A percentile compares a stretch with the other conserved stretches of the same genome.
phyloP scores from a whole-genome alignment of 129 eudicot species.

The Tagetes patula region DNA sequence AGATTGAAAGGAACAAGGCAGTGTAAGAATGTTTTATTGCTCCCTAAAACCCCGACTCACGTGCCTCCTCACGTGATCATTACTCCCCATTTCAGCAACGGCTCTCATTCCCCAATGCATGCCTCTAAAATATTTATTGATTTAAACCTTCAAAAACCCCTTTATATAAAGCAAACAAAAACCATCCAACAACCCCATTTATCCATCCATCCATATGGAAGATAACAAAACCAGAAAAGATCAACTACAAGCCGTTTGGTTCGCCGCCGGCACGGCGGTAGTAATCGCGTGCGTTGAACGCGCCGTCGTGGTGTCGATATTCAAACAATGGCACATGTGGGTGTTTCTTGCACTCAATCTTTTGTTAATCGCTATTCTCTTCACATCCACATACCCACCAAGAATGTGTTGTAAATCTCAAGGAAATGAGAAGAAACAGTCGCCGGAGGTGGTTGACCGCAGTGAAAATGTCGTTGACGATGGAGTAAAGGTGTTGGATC shows the following conservation, averaged over 20 bases:
- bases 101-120: slow-evolving; percentile 40
- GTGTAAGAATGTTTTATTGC: slow-evolving; percentile 44
- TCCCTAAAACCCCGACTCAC: slow-evolving; percentile 39
- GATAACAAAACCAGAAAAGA: slow-evolving; percentile 36
- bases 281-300: slow-evolving; percentile 72
- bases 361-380: slow-evolving; percentile 68
- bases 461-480: slow-evolving; percentile 18
- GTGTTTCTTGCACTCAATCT: slow-evolving; percentile 72
- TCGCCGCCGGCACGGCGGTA: slow-evolving; percentile 69
- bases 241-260: slow-evolving; percentile 58
- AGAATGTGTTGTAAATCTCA: slow-evolving; percentile 24
- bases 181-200: neutral
- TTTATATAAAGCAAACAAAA: slow-evolving; percentile 30
- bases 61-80: slow-evolving; percentile 43
- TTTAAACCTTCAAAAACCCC: neutral
- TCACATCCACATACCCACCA: slow-evolving; percentile 49
- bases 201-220: slow-evolving; percentile 25
- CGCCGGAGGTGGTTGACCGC: slow-evolving; percentile 10
- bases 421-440: slow-evolving; percentile 4
- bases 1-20: slow-evolving; percentile 40
- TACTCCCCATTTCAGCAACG: slow-evolving; percentile 26
- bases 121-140: slow-evolving; percentile 1
- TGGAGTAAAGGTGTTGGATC: slow-evolving; percentile 17
- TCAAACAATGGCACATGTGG: slow-evolving; percentile 64
- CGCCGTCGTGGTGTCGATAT: slow-evolving; percentile 57